phyloP scores from a whole-genome alignment of 2,329 filamentous ascomycete species.

The Botrytis elliptica region DNA sequence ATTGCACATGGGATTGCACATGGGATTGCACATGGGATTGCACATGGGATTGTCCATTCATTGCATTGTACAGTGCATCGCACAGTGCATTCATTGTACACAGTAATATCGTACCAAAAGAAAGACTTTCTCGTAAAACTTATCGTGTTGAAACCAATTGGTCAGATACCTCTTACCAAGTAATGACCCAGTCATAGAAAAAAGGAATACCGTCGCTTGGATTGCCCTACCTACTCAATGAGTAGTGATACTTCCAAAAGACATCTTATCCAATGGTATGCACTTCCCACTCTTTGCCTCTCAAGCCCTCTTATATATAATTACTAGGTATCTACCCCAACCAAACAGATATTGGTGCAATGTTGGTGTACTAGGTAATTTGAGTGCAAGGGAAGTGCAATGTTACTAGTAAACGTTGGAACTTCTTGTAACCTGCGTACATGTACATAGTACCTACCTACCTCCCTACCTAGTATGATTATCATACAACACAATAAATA shows the following conservation, averaged over 20 bases:
- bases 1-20: too few relatives aligned
- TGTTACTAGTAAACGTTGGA: constrained; percentile 1
- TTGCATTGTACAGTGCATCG: not conserved
- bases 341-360: not conserved
- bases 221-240: not conserved
- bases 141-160: not conserved
- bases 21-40: not conserved
- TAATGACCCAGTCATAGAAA: not conserved
- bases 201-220: not conserved
- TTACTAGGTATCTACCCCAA: not conserved
- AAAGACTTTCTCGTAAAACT: not conserved
- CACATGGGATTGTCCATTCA: not conserved
- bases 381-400: not conserved
- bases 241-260: not conserved
- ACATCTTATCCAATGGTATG: not conserved
- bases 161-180: not conserved
- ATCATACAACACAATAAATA: too few relatives aligned
- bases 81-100: not conserved
- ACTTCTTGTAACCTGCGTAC: not conserved
- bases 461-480: too few relatives aligned
- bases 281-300: not conserved
- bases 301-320: not conserved
- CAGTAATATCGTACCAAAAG: not conserved
- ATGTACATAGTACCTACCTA: not conserved
- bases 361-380: too few relatives aligned